These are phyloP conservation scores for Aspergillus pseudonomiae DNA, from an alignment of 2,329 filamentous ascomycete species.

Conservation along the genomic window DNA sequence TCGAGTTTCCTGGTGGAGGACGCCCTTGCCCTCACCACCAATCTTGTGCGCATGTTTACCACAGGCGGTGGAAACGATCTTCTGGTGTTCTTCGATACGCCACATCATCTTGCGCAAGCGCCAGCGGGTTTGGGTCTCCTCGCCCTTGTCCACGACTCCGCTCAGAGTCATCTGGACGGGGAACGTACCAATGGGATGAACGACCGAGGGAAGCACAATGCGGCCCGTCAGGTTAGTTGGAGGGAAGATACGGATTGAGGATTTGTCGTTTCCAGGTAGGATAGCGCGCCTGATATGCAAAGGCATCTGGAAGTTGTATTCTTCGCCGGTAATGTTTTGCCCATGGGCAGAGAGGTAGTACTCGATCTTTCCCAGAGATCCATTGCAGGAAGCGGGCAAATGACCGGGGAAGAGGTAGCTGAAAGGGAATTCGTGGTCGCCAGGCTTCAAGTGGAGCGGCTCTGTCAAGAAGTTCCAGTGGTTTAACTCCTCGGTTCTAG, in stretches of 20 bases:
- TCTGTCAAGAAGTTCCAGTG: slow-evolving; percentile 75
- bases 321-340: slow-evolving; percentile 62
- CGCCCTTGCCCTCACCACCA: slow-evolving; percentile 68
- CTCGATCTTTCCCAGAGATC: slow-evolving; percentile 70
- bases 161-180: slow-evolving; percentile 78
- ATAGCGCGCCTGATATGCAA: slow-evolving; percentile 80
- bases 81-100: slow-evolving; percentile 87
- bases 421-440: slow-evolving; percentile 81
- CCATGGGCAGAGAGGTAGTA: slow-evolving; percentile 76
- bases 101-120: slow-evolving; percentile 88
- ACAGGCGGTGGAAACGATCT: slow-evolving; percentile 78
- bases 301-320: slow-evolving; percentile 66
- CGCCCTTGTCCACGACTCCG: slow-evolving; percentile 75
- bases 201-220: slow-evolving; percentile 77
- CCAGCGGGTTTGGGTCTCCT: slow-evolving; percentile 77
- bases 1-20: slow-evolving; percentile 73
- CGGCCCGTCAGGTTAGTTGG: slow-evolving; percentile 90
- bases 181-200: slow-evolving; percentile 84
- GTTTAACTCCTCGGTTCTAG: slow-evolving; percentile 72
- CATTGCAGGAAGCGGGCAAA: slow-evolving; percentile 81
- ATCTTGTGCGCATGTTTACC: slow-evolving; percentile 70
- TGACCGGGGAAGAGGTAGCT: slow-evolving; percentile 83
- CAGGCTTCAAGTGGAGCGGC: slow-evolving; percentile 47
- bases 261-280: slow-evolving; percentile 76
- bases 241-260: slow-evolving; percentile 91